These are phyloP conservation scores for Mycena sanguinolenta DNA, from an alignment of 768 basidiomycete species.

Conservation along the genomic window DNA sequence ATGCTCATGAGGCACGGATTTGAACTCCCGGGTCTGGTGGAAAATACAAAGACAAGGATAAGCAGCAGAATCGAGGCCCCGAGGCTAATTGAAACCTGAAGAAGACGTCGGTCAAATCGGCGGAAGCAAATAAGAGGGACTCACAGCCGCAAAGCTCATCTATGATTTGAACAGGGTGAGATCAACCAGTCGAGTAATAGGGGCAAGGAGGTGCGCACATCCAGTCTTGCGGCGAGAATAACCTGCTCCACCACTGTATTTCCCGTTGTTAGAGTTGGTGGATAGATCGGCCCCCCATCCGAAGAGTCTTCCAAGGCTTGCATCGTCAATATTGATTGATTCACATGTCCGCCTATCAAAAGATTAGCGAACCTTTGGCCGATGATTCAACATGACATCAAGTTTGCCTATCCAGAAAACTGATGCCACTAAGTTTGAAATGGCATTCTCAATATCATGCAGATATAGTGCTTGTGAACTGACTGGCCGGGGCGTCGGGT, in stretches of 20 bases:
- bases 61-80: neutral
- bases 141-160: neutral
- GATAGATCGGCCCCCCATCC: neutral
- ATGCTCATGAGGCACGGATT: neutral
- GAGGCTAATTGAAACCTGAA: neutral
- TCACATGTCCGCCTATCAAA: neutral
- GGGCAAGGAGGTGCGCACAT: neutral
- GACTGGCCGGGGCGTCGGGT: neutral
- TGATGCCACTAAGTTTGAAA: neutral
- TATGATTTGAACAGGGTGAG: neutral
- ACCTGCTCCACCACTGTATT: neutral
- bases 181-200: neutral
- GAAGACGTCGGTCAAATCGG: neutral
- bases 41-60: neutral
- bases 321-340: neutral
- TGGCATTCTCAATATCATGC: neutral
- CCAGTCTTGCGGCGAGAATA: neutral
- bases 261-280: neutral
- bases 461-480: neutral
- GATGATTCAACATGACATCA: neutral
- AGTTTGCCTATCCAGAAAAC: neutral
- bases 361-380: neutral
- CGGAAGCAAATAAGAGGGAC: neutral
- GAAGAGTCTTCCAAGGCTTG: neutral
- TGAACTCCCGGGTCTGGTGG: too few species aligned